Conservation (phyloP, 192 early-diverging fungal species). For the Podila epigama region DNA sequence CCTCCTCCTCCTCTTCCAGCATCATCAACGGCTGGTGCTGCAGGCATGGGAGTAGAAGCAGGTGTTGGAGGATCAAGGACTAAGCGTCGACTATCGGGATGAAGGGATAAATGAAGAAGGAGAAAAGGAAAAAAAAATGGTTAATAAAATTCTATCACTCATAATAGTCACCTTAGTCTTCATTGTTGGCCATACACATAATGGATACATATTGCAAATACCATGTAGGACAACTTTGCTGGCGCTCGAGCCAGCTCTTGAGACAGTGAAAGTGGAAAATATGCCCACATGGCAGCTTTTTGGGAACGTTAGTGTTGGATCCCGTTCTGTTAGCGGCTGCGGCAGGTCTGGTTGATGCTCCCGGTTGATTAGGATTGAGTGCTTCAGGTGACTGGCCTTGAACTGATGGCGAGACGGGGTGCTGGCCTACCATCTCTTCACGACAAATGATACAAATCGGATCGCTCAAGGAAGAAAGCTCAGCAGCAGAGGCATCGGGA, state of each 20-base stretch:
- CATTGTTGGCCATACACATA: too few species aligned
- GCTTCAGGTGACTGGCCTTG: neutral
- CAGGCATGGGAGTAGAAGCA: slow-evolving; percentile 16
- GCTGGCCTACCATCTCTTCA: slow-evolving; percentile 84
- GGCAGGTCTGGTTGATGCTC: slow-evolving; percentile 8
- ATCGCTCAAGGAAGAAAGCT: slow-evolving; percentile 73
- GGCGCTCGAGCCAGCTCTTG: slow-evolving; percentile 95
- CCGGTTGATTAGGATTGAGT: slow-evolving; percentile 6
- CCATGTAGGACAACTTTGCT: slow-evolving; percentile 98
- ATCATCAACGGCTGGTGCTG: slow-evolving; percentile 17
- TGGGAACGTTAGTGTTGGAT: slow-evolving; percentile 75
- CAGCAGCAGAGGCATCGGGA: slow-evolving; percentile 87
- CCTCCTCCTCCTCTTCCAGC: neutral
- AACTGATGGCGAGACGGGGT: neutral
- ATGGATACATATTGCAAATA: too few species aligned
- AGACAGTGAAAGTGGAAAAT: slow-evolving; percentile 98
- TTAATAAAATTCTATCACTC: neutral
- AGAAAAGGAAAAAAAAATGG: slow-evolving; percentile 24
- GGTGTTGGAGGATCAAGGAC: slow-evolving; percentile 53
- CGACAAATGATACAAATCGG: slow-evolving; percentile 97
- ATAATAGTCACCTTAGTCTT: neutral
- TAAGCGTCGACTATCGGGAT: slow-evolving; percentile 52
- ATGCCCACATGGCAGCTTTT: slow-evolving; percentile 95
- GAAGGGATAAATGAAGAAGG: slow-evolving; percentile 15
- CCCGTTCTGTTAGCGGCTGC: slow-evolving; percentile 40